These are phyloP conservation scores for Mycosphaerella arachidis DNA, from an alignment of 2,329 filamentous ascomycete genomes.

Conservation along the genomic window DNA sequence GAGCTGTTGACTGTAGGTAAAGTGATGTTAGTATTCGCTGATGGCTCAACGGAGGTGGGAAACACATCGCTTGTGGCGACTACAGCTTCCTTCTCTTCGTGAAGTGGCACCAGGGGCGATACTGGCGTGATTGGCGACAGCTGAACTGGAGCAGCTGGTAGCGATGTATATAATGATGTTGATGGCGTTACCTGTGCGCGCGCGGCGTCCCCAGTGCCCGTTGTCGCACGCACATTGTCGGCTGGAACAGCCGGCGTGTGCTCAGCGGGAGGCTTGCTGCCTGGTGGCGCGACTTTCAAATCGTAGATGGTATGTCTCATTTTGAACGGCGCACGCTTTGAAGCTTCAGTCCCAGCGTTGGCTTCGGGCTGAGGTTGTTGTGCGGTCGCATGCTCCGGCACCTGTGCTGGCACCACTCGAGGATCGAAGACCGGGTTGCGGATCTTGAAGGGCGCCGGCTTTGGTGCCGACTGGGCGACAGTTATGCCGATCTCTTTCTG, in stretches of 20 bases:
- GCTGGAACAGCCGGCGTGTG: constrained; percentile 1
- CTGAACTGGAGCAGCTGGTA: constrained; percentile 1
- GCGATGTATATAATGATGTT: background rate
- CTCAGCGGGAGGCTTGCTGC: constrained; percentile 9
- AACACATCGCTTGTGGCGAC: background rate
- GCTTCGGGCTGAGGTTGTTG: constrained; percentile 7
- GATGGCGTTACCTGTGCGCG: constrained; percentile 6
- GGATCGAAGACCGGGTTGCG: constrained; percentile 28
- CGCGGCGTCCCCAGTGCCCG: background rate
- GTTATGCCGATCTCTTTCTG: background rate
- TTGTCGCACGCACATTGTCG: background rate
- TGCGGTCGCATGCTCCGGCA: constrained; percentile 1
- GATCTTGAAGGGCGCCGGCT: constrained; percentile 24
- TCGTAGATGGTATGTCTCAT: constrained; percentile 27
- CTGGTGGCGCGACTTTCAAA: constrained; percentile 17
- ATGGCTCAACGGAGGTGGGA: background rate
- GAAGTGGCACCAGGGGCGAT: background rate
- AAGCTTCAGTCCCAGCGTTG: constrained; percentile 10
- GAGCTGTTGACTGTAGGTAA: background rate
- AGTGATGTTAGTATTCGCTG: background rate
- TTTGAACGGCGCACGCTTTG: constrained; percentile 24
- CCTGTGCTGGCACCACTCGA: constrained; percentile 8
- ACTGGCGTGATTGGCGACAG: constrained; percentile 1
- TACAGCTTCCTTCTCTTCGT: background rate
- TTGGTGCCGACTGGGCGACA: constrained; percentile 7